Base-by-base conservation (phyloP, 1,284 basidiomycete genomes). In the Wolfiporia cocos region DNA sequence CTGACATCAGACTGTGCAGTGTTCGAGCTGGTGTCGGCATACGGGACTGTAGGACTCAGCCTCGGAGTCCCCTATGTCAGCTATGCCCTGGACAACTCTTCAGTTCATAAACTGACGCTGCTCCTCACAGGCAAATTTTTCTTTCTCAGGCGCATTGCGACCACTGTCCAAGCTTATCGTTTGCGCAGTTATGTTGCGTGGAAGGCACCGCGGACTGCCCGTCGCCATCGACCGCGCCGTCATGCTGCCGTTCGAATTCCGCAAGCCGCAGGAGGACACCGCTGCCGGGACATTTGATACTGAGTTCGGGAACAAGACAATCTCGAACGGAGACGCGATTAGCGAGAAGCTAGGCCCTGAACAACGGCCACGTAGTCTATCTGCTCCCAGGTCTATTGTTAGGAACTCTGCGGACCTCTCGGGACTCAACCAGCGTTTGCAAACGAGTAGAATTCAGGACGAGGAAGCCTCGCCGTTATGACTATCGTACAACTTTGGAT, bases 1-100 rank as follows among this genome's bases (percentile, higher is more conserved):
- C 15, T 12, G 40, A 3, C 30, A 38, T 20, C 46, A 43, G 11
- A 46, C 21, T 2, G 5, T 1, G 41, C 54, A 91, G 83, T 87
- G 3, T 94, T 92, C 56, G 91, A 94, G 61, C 61, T 92, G 17
- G 87, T 92, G 5, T 94, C 90, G 14, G 93, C 92, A 0, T 96
- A 95, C 58, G 92, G 92, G 3, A 87, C 86, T 3, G 91, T 96
- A 46, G 93, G 92, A 0, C 71, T 96, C 3, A 92, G 84, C 58
- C 66, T 86, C 5, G 84, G 83, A 6, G 66, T 81, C 28, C 78
- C 81, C 19, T 67, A 63, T n/a, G 83, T 85, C 39, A 56, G 76
- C 62, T 19, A 22, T 20, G 18, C 5, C 5, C 9, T 35, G 22
- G 10, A 23, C 11, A 9, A 19, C 0, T 24, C 28, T 6, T 9